Evolutionary conservation across 2,329 filamentous ascomycete species (phyloP), one percentile per base, ranked within the genome.

Genomic region (Diaporthe sp.): DNA sequence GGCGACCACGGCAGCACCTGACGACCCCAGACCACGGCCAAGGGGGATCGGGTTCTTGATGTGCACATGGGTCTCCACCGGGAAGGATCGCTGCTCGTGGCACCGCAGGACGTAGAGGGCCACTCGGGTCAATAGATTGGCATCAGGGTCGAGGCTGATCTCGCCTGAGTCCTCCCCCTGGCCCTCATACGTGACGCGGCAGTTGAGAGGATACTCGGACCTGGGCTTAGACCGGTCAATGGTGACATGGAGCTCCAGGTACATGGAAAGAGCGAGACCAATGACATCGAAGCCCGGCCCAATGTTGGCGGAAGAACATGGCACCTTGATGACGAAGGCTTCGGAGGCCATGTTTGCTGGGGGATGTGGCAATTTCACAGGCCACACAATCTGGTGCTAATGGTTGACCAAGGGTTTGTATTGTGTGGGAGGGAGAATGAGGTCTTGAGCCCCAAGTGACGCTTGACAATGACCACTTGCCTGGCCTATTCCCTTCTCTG

Each of bases 281-380:
- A 98, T 98, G 80, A 98, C 96, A 87, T 99, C 96, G 88, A 98
- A 99, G 74, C 96, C 96, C 65, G 96, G 96, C 78, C 95, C 96
- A 82, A 98, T 98, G 88, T 98, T 98, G 86, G 96, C 96, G 76
- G 96, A 98, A 75, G 96, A 98, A 86, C 94, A 97, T 77, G 96
- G 96, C 76, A 95, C 94, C 85, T 90, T 91, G 88, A 95, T 94
- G 78, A 89, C 86, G 84, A 94, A 93, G 71, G 90, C 91, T 81
- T 91, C 89, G 56, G 75, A 73, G 8, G 73, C 70, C 75, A 76
- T 76, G 12, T 17, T 50, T 53, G 44, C 22, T 35, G 42, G 30
- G 44, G 25, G 47, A 17, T 25, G 50, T 61, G 55, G 59, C 30
- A n/a, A 56, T 42, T 51, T n/a, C 32, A 39, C 17, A 51, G 44